Conservation (phyloP, 129 eudicot species). For the Lonicera japonica region DNA sequence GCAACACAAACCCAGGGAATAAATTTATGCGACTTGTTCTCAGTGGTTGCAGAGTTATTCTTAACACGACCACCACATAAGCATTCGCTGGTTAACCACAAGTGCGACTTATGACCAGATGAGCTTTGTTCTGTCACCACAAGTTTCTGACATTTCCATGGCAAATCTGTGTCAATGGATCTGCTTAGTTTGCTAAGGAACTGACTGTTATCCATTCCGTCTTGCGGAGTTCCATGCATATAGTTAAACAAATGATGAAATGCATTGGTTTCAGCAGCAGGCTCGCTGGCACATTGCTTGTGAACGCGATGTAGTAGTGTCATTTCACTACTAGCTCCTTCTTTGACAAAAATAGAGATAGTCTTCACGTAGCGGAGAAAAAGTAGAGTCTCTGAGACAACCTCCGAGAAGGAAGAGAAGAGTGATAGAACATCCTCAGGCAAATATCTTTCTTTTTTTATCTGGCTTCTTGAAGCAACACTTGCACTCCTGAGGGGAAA, state of each 20-base stretch:
- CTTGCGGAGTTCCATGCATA: conserved; percentile 50
- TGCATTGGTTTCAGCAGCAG: conserved; percentile 43
- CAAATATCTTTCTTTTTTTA: conserved; percentile 75
- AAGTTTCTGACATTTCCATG: conserved; percentile 80
- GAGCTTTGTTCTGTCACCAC: conserved; percentile 57
- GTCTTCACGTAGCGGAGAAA: conserved; percentile 87
- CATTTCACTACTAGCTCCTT: conserved; percentile 71
- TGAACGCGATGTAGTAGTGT: conserved; percentile 66
- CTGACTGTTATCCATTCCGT: conserved; percentile 45
- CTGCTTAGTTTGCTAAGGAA: conserved; percentile 58
- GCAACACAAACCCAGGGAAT: conserved; percentile 97
- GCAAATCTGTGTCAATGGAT: conserved; percentile 42
- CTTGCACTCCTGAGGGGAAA: conserved; percentile 75
- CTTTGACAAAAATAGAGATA: conserved; percentile 73
- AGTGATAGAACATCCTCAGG: conserved; percentile 86
- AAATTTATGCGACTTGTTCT: conserved; percentile 46
- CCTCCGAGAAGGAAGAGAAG: conserved; percentile 84
- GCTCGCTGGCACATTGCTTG: conserved; percentile 54
- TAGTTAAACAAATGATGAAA: conserved; percentile 51
- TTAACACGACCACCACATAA: conserved; percentile 45
- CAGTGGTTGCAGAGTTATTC: conserved; percentile 33
- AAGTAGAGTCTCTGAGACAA: conserved; percentile 75
- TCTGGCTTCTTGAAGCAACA: conserved; percentile 90
- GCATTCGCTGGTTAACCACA: conserved; percentile 93
- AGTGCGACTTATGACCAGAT: conserved; percentile 45